phyloP scores from a whole-genome alignment of 1,284 basidiomycete species.

The Filobasidium uniguttulatum region DNA sequence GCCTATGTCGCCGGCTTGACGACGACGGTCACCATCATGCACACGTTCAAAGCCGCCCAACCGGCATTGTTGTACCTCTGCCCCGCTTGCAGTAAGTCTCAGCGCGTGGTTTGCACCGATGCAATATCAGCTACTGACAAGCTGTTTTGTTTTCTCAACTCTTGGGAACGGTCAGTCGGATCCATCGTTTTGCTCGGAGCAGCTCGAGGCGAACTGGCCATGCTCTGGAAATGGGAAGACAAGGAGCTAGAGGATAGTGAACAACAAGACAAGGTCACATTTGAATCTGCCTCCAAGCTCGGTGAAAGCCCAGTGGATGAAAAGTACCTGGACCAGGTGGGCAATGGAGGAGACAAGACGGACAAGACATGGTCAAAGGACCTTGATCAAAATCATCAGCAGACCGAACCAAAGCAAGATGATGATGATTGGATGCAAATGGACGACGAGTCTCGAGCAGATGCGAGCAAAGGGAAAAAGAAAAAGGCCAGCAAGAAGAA shows the following conservation, averaged over 20 bases:
- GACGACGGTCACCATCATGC: slow-evolving; percentile 79
- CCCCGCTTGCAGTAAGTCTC: slow-evolving; percentile 50
- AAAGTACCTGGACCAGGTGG: too few relatives aligned
- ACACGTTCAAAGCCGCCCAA: slow-evolving; percentile 63
- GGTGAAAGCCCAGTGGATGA: background rate
- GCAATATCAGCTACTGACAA: background rate
- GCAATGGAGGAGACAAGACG: background rate
- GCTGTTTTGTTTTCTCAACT: background rate
- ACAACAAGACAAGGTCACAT: background rate
- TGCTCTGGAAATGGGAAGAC: background rate
- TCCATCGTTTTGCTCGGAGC: background rate
- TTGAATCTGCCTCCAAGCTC: background rate
- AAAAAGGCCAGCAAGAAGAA: slow-evolving; percentile 3
- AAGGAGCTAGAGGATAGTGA: background rate
- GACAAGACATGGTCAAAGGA: background rate
- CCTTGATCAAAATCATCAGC: background rate
- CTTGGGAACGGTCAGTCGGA: background rate
- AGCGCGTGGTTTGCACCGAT: background rate
- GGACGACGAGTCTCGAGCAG: background rate
- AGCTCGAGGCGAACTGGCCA: background rate
- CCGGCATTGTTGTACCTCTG: slow-evolving; percentile 81
- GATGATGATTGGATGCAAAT: slow-evolving; percentile 1
- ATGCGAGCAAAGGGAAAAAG: background rate
- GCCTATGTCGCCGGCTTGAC: slow-evolving; percentile 69
- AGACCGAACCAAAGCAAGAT: background rate